Base-by-base conservation (phyloP, 2,329 filamentous ascomycete species). In the Fusarium illudens region DNA sequence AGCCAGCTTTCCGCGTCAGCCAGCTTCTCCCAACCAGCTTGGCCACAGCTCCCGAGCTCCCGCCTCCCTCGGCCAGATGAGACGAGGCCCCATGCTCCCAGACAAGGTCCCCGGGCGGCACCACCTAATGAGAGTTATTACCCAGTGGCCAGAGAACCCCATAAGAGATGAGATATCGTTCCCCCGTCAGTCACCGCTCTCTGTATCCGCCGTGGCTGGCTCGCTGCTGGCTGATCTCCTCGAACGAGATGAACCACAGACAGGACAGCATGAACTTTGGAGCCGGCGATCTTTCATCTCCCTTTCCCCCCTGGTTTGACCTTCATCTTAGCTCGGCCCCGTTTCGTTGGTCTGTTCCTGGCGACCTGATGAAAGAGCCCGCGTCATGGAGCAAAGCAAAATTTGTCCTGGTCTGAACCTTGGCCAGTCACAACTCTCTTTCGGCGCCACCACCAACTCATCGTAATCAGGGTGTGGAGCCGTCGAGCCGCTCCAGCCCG, bases 391-490 rank as follows among this genome's bases (percentile, higher is more conserved):
- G 46, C 50, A 51, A 36, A 48, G 42, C 62, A 59, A 64, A 72
- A 59, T 65, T 72, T 58, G 55, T 34, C 50, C 34, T 51, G 30
- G 34, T 30, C 52, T 33, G 8, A 32, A 11, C 36, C 46, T 60
- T 42, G 33, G 37, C 69, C 71, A 73, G 64, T 73, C 25, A 56
- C 27, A 61, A 34, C 55, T 30, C 32, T 25, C 13, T 27, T 53
- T 27, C 42, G 34, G 42, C 71, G 71, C 71, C 71, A 73, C 54
- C 57, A 57, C 55, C 19, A 49, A 71, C 62, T 58, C 65, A 64
- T 73, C 61, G 53, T 56, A 70, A 68, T 68, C 70, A 65, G 59
- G 37, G 57, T 52, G 70, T 66, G 65, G 63, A 52, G 46, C 51
- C 48, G 50, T 25, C 59, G 32, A 63, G 60, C 61, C 46, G 56